phyloP scores from a whole-genome alignment of 306 rosid genomes.

The Mimosa bimucronata region DNA sequence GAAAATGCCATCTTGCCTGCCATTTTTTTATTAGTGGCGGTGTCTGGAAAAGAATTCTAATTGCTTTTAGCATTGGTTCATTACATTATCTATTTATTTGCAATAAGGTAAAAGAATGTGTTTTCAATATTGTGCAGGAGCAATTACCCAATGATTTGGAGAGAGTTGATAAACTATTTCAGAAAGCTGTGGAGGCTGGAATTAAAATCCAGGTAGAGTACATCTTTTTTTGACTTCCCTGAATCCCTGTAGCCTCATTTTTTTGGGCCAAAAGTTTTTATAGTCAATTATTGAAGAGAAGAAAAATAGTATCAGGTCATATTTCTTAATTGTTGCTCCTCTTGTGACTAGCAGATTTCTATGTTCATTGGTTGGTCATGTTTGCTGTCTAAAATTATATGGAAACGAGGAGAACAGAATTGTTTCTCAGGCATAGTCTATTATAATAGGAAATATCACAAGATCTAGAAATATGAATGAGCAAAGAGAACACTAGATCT shows the following conservation, averaged over 20 bases:
- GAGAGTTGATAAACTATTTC: slow-evolving; percentile 82
- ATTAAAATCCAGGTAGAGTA: slow-evolving; percentile 76
- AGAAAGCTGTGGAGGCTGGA: slow-evolving; percentile 73
- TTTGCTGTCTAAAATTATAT: slow-evolving; percentile 13
- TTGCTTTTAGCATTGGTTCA: slow-evolving; percentile 24
- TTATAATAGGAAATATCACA: no score
- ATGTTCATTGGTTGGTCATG: slow-evolving; percentile 17
- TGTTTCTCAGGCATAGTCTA: no score
- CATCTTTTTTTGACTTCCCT: slow-evolving; percentile 29
- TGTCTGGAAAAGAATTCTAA: background rate
- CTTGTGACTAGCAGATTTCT: slow-evolving; percentile 1
- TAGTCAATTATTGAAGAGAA: slow-evolving; percentile 31
- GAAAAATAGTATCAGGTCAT: slow-evolving; percentile 1
- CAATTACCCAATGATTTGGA: slow-evolving; percentile 78
- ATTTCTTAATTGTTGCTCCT: slow-evolving; percentile 13
- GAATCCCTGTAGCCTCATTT: slow-evolving; percentile 22
- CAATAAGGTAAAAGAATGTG: slow-evolving; percentile 29
- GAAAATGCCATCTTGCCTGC: background rate
- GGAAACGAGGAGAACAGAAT: background rate
- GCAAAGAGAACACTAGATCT: no score
- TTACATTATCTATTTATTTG: slow-evolving; percentile 26
- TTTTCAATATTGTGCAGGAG: slow-evolving; percentile 61
- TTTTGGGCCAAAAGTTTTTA: slow-evolving; percentile 15
- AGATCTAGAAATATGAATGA: no score
- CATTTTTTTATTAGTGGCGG: background rate